Conservation (phyloP, 2,329 filamentous ascomycete species). For the Neonectria faginata region DNA sequence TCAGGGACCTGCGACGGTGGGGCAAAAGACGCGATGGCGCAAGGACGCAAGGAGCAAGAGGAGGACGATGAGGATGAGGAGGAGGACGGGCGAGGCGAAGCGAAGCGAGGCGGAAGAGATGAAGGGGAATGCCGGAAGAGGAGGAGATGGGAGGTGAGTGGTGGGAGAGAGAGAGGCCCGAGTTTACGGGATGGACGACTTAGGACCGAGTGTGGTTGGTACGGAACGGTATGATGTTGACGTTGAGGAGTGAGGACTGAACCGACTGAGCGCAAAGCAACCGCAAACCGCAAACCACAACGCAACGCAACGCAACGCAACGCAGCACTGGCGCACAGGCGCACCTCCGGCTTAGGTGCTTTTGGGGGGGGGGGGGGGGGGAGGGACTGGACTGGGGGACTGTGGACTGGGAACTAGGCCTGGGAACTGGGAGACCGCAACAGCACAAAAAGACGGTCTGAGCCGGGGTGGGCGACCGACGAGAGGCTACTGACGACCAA, state of each 20-base stretch:
- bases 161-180: slow-evolving; percentile 38
- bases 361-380: background rate
- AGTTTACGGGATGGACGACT: slow-evolving; percentile 37
- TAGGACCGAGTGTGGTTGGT: slow-evolving; percentile 36
- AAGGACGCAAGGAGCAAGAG: slow-evolving; percentile 35
- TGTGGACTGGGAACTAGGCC: slow-evolving; percentile 1
- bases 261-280: background rate
- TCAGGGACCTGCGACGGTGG: slow-evolving; percentile 42
- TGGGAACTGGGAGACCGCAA: slow-evolving; percentile 31
- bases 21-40: slow-evolving; percentile 40
- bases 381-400: background rate
- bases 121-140: slow-evolving; percentile 32
- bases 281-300: background rate
- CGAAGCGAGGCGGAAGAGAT: slow-evolving; percentile 32
- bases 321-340: slow-evolving; percentile 17
- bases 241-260: slow-evolving; percentile 35
- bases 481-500: slow-evolving; percentile 43
- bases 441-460: slow-evolving; percentile 47
- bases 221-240: slow-evolving; percentile 44
- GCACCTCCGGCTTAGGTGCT: slow-evolving; percentile 8
- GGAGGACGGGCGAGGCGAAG: slow-evolving; percentile 23
- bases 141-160: slow-evolving; percentile 17
- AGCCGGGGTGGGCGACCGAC: slow-evolving; percentile 40
- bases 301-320: slow-evolving; percentile 4
- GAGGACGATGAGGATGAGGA: background rate